Base-by-base conservation (phyloP, 345 rosid genomes). In the Kernera saxatilis region DNA sequence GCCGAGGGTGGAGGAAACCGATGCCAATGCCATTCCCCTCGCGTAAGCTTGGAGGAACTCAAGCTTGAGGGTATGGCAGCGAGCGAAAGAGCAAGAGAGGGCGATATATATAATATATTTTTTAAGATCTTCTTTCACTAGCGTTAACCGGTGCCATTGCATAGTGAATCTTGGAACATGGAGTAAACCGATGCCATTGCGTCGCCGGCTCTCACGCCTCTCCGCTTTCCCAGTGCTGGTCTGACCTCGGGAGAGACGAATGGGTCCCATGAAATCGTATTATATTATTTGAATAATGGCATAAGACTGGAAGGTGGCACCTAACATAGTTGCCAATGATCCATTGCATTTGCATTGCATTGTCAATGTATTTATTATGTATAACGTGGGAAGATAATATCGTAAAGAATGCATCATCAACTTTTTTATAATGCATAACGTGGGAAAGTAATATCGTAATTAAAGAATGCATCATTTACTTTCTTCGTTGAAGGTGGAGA, bases 1-100 rank as follows among this genome's bases (percentile, higher is more conserved):
- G 21, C 71, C 82, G 33, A 84, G 61, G 5, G 71, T 30, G 10
- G 88, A 71, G 62, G 51, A 30, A 44, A 81, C 10, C 0, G 64
- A 43, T 30, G 52, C n/a, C n/a, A n/a, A n/a, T n/a, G n/a, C 45
- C 81, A 81, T 67, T 18, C 19, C 7, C 2, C 48, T 29, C 15
- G 46, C 0, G 17, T n/a, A 23, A 49, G 45, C 27, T 46, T 46
- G 33, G 55, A 6, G 18, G 44, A 13, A 26, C 9, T 21, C 52
- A 39, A 37, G 26, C 39, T 19, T 4, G 13, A 50, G 0, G 52
- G 40, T 37, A 37, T 13, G 29, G 29, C 8, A n/a, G n/a, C n/a
- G n/a, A n/a, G n/a, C n/a, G n/a, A n/a, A n/a, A 1, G 12, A 14
- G 12, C 15, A 26, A 23, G 25, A 41, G 65, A 36, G 29, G 11